Evolutionary conservation across 345 rosid genomes (phyloP).

Genomic region (Lepidium aucheri): DNA sequence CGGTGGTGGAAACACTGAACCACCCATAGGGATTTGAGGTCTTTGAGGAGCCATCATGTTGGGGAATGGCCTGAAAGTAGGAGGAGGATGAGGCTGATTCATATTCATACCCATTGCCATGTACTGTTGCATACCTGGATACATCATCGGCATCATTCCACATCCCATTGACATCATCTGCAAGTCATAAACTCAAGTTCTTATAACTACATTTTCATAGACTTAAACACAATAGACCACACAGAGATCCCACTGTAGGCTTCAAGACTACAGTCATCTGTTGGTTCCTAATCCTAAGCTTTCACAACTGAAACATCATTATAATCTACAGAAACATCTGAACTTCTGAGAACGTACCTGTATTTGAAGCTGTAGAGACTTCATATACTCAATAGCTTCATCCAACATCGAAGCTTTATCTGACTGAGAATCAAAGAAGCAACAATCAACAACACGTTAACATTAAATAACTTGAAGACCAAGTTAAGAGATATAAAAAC

Average conservation of each 20-base stretch:
- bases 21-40: constrained; percentile 41
- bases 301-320: too few species aligned
- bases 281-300: neutral
- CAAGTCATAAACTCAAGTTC: constrained; percentile 12
- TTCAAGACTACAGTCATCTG: neutral
- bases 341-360: constrained; percentile 7
- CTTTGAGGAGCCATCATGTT: constrained; percentile 48
- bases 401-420: constrained; percentile 35
- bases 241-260: neutral
- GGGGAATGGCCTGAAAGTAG: constrained; percentile 61
- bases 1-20: constrained; percentile 48
- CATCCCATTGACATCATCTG: constrained; percentile 94
- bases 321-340: neutral
- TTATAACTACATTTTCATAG: neutral
- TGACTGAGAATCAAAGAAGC: constrained; percentile 6
- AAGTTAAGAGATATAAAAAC: neutral
- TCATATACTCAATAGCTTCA: constrained; percentile 33
- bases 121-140: constrained; percentile 53
- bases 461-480: constrained; percentile 8
- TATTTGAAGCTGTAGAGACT: constrained; percentile 31
- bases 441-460: neutral
- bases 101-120: constrained; percentile 62
- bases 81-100: constrained; percentile 35
- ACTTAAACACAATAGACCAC: neutral
- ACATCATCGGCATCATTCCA: constrained; percentile 72